Percentiles rank a stretch among this genome's conserved stretches.
phyloP scores from a whole-genome alignment of 129 eudicot genomes.

The Cynara cardunculus region DNA sequence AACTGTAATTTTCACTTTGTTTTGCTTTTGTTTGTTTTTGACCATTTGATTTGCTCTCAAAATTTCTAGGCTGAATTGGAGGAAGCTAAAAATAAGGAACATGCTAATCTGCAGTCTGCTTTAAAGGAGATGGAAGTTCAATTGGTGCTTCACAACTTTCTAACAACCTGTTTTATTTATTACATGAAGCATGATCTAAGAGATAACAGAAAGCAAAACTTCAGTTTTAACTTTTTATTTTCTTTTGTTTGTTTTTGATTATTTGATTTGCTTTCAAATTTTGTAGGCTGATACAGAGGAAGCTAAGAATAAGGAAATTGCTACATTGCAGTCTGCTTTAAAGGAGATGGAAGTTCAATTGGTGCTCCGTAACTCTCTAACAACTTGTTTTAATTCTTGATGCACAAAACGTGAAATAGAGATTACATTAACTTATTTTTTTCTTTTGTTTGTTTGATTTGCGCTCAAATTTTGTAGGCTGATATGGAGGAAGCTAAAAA shows the following conservation, averaged over 20 bases:
- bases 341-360: no score
- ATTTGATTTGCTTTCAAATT: neutral
- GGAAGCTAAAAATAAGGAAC: constrained; percentile 63
- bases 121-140: constrained; percentile 45
- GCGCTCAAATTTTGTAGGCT: constrained; percentile 26
- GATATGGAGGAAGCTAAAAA: constrained; percentile 54
- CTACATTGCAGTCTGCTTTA: no score
- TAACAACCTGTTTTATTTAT: neutral
- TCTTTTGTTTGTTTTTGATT: neutral
- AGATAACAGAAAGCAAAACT: neutral
- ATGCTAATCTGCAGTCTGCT: constrained; percentile 42
- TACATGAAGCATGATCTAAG: constrained; percentile 1
- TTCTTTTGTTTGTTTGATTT: neutral
- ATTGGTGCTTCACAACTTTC: constrained; percentile 12
- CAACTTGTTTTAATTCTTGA: neutral
- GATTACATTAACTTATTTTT: neutral
- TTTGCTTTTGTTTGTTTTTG: neutral
- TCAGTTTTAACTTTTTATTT: neutral
- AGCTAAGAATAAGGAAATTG: no score
- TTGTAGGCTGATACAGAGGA: no score
- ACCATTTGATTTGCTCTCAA: neutral
- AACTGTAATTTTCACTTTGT: neutral
- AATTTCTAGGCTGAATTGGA: constrained; percentile 50
- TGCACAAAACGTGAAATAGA: neutral
- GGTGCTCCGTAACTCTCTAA: no score